Conservation (phyloP, 306 rosid species). For the Lathyrus sativus region DNA sequence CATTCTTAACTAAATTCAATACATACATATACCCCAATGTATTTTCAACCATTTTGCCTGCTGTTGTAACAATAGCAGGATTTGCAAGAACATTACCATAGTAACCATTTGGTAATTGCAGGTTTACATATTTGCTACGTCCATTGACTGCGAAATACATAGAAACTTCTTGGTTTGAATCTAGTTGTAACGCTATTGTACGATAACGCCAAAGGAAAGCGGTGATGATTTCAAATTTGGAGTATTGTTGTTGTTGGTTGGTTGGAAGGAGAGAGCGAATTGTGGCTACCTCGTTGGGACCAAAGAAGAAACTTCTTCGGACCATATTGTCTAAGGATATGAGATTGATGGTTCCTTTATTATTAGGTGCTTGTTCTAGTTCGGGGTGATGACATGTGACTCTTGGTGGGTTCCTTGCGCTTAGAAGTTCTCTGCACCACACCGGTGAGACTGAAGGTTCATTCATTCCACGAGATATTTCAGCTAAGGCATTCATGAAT, state of each 20-base stretch:
- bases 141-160: not conserved
- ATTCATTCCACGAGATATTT: not conserved
- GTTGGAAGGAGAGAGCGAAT: not conserved
- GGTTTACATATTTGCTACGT: constrained; percentile 40
- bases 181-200: not conserved
- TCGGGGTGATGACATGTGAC: constrained; percentile 4
- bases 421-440: not conserved
- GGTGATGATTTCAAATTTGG: not conserved
- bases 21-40: constrained; percentile 45
- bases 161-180: not conserved
- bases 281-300: not conserved
- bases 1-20: constrained; percentile 9
- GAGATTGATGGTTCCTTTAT: not conserved
- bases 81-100: constrained; percentile 60
- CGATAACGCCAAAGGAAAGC: constrained; percentile 6
- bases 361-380: not conserved
- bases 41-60: constrained; percentile 43
- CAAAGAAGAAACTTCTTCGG: not conserved
- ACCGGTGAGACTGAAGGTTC: not conserved
- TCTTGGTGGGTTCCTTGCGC: constrained; percentile 20
- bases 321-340: not conserved
- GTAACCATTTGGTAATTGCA: constrained; percentile 52
- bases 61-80: constrained; percentile 43
- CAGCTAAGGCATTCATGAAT: constrained; percentile 41
- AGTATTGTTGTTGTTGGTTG: not conserved